These are phyloP conservation scores for Chalciporus pseudorubinellus DNA, from an alignment of 768 basidiomycete genomes.

Conservation along the genomic window DNA sequence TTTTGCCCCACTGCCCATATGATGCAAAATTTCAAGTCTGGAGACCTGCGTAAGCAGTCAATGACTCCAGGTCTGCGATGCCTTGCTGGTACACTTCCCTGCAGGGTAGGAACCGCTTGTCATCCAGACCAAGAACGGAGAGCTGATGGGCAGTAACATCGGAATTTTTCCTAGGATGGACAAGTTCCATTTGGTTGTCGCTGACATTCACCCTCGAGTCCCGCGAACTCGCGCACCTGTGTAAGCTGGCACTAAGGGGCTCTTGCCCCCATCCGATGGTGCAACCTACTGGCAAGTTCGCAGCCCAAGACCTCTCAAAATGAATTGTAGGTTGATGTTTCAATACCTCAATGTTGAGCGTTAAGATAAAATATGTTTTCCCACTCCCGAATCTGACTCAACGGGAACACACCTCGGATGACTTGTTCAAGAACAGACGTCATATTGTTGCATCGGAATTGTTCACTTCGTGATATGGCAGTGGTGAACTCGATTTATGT, in stretches of 20 bases:
- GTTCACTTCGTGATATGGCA: too few relatives aligned
- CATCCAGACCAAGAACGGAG: constrained; percentile 55
- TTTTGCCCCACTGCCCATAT: constrained; percentile 27
- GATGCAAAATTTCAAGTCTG: constrained; percentile 40
- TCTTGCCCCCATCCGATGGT: too few relatives aligned
- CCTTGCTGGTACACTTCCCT: constrained; percentile 42
- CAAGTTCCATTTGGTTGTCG: neutral
- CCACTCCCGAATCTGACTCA: too few relatives aligned
- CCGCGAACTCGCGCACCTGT: too few relatives aligned
- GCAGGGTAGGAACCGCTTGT: constrained; percentile 42
- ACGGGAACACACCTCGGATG: too few relatives aligned
- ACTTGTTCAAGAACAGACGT: too few relatives aligned
- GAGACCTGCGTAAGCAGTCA: constrained; percentile 36
- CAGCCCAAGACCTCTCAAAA: neutral
- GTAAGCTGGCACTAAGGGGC: too few relatives aligned
- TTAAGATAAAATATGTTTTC: neutral
- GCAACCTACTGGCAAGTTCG: too few relatives aligned
- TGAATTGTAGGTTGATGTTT: neutral
- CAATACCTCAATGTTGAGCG: neutral
- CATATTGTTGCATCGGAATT: too few relatives aligned
- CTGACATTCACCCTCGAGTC: too few relatives aligned
- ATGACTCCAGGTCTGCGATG: constrained; percentile 39
- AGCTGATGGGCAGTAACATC: constrained; percentile 43
- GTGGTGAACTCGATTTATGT: too few relatives aligned
- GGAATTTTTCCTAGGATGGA: neutral